Percentiles rank a stretch among this genome's conserved stretches.
Evolutionary conservation across 2,329 filamentous ascomycete species (phyloP).

Genomic region (Trichoderma endophyticum): DNA sequence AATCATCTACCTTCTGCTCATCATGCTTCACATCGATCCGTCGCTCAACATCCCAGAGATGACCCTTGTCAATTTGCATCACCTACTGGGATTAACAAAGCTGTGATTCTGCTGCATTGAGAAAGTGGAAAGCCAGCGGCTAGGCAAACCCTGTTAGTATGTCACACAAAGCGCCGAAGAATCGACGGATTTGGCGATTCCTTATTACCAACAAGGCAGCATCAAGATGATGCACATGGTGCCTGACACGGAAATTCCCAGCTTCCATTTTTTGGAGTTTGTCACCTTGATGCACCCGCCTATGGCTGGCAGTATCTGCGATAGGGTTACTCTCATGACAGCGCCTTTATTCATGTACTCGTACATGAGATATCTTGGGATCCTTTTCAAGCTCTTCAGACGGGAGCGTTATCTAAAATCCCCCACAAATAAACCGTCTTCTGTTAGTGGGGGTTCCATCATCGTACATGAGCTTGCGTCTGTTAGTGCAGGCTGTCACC

Average conservation of each 20-base stretch:
- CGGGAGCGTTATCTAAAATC: background rate
- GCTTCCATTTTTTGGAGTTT: background rate
- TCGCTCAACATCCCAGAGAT: background rate
- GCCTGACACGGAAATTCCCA: background rate
- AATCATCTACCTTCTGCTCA: background rate
- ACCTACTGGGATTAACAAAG: background rate
- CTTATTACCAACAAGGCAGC: background rate
- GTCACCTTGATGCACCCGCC: background rate
- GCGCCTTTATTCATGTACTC: no score
- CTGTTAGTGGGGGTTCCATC: background rate
- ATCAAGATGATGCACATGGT: background rate
- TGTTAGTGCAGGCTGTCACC: background rate
- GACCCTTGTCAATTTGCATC: background rate
- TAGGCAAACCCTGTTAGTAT: background rate
- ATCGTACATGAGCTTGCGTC: conserved; percentile 1
- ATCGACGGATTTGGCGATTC: background rate
- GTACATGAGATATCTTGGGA: background rate
- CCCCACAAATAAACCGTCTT: background rate
- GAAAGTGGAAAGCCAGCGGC: background rate
- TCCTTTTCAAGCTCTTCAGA: background rate
- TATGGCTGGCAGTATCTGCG: background rate
- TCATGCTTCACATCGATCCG: background rate
- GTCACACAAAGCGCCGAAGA: background rate
- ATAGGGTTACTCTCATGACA: no score
- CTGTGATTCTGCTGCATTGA: background rate